phyloP scores from a whole-genome alignment of 2,329 filamentous ascomycete species.

The Metarhizium album region DNA sequence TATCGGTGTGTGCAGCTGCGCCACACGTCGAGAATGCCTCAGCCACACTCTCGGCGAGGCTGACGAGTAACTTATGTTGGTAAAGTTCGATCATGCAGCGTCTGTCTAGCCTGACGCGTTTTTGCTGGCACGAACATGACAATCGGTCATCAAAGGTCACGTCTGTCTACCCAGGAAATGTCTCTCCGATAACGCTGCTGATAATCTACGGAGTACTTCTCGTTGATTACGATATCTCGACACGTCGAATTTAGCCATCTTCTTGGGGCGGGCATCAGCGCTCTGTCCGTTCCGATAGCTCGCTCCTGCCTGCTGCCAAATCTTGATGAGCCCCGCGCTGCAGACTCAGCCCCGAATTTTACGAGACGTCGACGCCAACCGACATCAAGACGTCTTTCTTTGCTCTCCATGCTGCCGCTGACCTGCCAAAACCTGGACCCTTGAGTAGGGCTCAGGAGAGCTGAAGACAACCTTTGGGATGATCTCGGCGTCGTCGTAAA shows the following conservation, averaged over 20 bases:
- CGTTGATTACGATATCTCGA: no score
- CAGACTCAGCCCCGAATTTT: conserved; percentile 9
- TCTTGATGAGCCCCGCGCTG: conserved; percentile 16
- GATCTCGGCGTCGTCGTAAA: not conserved
- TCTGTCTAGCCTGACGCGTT: not conserved
- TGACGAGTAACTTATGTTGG: not conserved
- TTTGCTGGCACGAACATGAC: not conserved
- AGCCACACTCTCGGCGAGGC: not conserved
- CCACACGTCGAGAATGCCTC: no score
- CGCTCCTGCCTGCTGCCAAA: not conserved
- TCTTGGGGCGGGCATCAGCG: no score
- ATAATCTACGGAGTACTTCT: no score
- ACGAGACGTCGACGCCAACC: conserved; percentile 1
- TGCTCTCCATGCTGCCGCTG: conserved; percentile 23
- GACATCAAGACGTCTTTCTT: conserved; percentile 5
- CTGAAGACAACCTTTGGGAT: conserved; percentile 13
- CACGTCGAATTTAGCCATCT: no score
- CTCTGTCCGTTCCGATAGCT: no score
- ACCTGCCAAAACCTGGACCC: conserved; percentile 23
- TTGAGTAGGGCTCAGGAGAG: conserved; percentile 23
- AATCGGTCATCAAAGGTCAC: not conserved
- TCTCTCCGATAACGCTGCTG: no score
- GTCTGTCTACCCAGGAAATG: no score
- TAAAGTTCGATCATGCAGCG: not conserved
- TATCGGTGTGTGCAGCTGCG: no score